Evolutionary conservation across 441 rosid species (phyloP).

Genomic region (Euphorbia corollata): DNA sequence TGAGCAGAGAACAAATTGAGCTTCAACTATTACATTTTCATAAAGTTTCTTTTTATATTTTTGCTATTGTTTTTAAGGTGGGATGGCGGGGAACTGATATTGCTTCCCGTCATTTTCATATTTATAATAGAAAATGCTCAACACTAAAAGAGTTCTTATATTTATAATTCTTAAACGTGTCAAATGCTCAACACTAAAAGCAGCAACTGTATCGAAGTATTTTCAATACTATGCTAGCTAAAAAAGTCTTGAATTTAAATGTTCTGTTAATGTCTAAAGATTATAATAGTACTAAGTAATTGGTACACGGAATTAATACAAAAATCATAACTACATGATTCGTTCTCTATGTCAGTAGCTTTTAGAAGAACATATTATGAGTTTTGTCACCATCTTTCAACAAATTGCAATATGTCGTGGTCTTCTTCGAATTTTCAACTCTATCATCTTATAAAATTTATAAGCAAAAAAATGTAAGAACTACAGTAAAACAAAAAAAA

Average conservation of each 20-base stretch:
- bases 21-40: neutral
- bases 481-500: neutral
- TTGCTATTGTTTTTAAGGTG: neutral
- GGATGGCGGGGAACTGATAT: neutral
- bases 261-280: neutral
- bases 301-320: neutral
- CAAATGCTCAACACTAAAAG: neutral
- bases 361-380: neutral
- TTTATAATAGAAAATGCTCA: neutral
- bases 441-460: neutral
- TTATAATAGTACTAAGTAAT: neutral
- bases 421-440: neutral
- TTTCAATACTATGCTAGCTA: conserved; percentile 1
- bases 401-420: neutral
- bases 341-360: neutral
- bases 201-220: neutral
- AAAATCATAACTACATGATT: neutral
- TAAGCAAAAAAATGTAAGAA: neutral
- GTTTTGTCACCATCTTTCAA: conserved; percentile 12
- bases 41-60: neutral
- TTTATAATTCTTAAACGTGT: neutral
- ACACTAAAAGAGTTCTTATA: no score
- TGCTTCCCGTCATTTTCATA: neutral
- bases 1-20: neutral
- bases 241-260: neutral